Conservation (phyloP, 2,329 filamentous ascomycete genomes). For the Esteya vermicola region DNA sequence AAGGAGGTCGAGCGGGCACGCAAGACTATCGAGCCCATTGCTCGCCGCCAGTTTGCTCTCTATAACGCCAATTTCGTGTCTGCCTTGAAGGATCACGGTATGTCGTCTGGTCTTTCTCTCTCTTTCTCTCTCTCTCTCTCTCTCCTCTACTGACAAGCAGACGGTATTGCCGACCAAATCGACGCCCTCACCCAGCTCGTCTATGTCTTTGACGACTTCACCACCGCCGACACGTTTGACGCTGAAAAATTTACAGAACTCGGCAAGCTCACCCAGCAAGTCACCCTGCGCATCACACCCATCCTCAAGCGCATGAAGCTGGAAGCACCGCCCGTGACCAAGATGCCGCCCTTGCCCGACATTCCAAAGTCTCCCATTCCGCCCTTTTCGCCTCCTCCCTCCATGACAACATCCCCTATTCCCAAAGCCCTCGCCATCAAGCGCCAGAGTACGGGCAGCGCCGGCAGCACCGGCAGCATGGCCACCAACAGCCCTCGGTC, state of each 20-base stretch:
- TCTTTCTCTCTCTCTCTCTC: background rate
- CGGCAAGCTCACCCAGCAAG: conserved; percentile 30
- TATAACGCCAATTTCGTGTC: conserved; percentile 34
- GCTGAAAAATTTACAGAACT: conserved; percentile 32
- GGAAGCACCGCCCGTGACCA: conserved; percentile 12
- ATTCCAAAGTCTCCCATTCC: background rate
- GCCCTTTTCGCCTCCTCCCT: background rate
- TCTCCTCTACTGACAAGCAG: conserved; percentile 15
- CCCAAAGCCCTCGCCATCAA: background rate
- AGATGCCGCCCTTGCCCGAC: background rate
- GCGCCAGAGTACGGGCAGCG: conserved; percentile 2
- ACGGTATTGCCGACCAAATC: conserved; percentile 33
- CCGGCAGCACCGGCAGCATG: conserved; percentile 1
- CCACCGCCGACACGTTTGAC: conserved; percentile 36
- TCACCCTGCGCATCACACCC: conserved; percentile 33
- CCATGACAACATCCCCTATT: background rate
- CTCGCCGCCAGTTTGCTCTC: conserved; percentile 30
- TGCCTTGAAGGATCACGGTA: conserved; percentile 40
- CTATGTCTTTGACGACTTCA: conserved; percentile 43
- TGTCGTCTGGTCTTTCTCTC: background rate
- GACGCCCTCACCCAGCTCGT: conserved; percentile 33
- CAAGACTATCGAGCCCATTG: conserved; percentile 36
- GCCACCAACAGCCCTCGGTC: background rate
- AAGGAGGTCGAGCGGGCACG: conserved; percentile 23
- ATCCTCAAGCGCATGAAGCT: conserved; percentile 41